Evolutionary conservation across 2,329 filamentous ascomycete genomes (phyloP), one percentile per base, ranked within the genome.

Genomic region (Diaporthe ilicicola): DNA sequence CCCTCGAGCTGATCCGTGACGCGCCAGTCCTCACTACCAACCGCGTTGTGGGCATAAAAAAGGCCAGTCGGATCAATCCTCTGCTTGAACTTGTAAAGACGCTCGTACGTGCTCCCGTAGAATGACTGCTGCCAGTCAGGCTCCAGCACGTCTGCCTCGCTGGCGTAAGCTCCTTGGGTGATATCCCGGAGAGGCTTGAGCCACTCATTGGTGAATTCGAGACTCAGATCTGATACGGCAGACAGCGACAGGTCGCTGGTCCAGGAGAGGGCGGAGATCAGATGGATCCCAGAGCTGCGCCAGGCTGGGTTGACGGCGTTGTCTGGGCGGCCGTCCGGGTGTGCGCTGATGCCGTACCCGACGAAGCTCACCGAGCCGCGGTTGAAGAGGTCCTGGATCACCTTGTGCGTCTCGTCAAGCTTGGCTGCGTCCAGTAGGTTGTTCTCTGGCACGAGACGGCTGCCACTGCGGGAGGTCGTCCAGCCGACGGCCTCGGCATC

Each of bases 251-350:
- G 67, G 27, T 72, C 73, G 10, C 46, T 51, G 13, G 67, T 72
- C 77, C 76, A 80, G 27, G 68, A n/a, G 4, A 74, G 66, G 9
- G 74, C 79, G 42, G 79, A 75, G 70, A 83, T 82, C 39, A 76
- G 78, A 74, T 80, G 82, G 73, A 83, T 75, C 0, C 79, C 76
- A 1, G 83, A 79, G 3, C 79, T 78, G 54, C 86, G 80, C 85
- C 85, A 88, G 0, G 85, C 85, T 4, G 85, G 84, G 74, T 85
- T 85, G 44, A 86, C 79, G 13, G 83, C 81, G 15, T 82, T 85
- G 59, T 81, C 79, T 2, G 50, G 50, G 50, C 19, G 29, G 4
- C 50, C 50, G 15, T 4, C 50, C 24, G 50, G 50, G 24, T 24
- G 24, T 8, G 50, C 50, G 27, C 50, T 19, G 50, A 53, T 19